Percentiles rank a stretch among this genome's conserved stretches.
These are phyloP conservation scores for Grifola frondosa DNA, from an alignment of 1,284 basidiomycete genomes.

Conservation along the genomic window DNA sequence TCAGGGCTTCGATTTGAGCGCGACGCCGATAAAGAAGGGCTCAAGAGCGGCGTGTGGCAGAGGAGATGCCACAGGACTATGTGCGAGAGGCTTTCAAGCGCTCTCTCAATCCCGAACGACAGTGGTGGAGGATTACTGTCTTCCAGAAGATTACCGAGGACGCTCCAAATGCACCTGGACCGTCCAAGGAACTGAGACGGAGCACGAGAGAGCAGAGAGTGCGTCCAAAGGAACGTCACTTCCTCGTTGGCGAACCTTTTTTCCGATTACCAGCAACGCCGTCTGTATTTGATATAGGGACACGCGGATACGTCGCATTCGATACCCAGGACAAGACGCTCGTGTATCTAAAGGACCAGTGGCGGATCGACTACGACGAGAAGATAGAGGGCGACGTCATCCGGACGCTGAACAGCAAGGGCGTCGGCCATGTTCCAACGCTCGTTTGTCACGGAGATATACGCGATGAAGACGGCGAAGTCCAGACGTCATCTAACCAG, in stretches of 20 bases:
- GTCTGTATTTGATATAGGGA: conserved; percentile 7
- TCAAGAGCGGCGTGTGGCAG: background rate
- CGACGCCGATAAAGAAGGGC: background rate
- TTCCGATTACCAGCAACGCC: conserved; percentile 5
- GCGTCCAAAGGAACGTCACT: too few relatives aligned
- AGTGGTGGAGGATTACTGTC: conserved; percentile 8
- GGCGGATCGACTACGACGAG: conserved; percentile 20
- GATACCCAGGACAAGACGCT: conserved; percentile 2
- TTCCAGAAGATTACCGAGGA: background rate
- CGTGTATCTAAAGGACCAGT: conserved; percentile 28
- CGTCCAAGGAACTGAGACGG: too few relatives aligned
- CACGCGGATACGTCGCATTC: conserved; percentile 12
- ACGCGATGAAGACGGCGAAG: conserved; percentile 1
- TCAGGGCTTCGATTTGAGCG: conserved; percentile 6
- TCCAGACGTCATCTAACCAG: too few relatives aligned
- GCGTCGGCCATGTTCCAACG: conserved; percentile 18
- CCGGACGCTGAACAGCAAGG: conserved; percentile 10
- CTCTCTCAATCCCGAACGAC: background rate
- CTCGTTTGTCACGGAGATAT: conserved; percentile 13
- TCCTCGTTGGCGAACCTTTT: conserved; percentile 9
- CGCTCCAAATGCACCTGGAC: too few relatives aligned
- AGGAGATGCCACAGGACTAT: conserved; percentile 1
- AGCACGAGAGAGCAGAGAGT: too few relatives aligned
- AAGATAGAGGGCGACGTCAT: conserved; percentile 23
- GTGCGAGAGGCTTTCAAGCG: conserved; percentile 1